These are phyloP conservation scores for Phaffomyces opuntiae DNA, from an alignment of 805 yeast genomes.

Conservation along the genomic window DNA sequence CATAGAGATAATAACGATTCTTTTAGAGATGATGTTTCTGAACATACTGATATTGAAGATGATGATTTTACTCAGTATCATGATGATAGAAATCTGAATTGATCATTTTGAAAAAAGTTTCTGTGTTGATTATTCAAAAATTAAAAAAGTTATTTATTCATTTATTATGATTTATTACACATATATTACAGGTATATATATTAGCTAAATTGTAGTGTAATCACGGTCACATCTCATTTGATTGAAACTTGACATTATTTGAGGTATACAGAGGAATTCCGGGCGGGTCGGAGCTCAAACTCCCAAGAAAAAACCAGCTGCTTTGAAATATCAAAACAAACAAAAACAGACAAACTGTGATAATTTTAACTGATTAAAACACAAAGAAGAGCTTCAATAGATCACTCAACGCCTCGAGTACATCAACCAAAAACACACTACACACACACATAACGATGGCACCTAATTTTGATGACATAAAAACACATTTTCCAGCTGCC, in stretches of 20 bases:
- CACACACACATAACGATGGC: conserved; percentile 7
- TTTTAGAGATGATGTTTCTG: conserved; percentile 6
- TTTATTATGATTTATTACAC: neutral
- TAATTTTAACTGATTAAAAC: no score
- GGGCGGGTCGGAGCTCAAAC: no score
- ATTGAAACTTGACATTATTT: no score
- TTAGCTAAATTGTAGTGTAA: no score
- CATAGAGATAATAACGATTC: neutral
- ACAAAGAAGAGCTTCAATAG: no score
- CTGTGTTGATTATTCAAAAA: no score
- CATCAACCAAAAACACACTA: no score
- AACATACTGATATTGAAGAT: conserved; percentile 1
- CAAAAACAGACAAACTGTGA: no score
- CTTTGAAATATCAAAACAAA: neutral
- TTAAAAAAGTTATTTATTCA: neutral
- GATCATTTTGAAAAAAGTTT: neutral
- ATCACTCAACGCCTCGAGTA: no score
- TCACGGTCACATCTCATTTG: no score
- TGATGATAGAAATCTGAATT: conserved; percentile 13
- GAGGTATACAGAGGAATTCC: no score
- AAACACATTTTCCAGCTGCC: conserved; percentile 87
- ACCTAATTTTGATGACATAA: conserved; percentile 36
- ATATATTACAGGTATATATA: neutral
- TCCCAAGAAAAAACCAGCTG: neutral
- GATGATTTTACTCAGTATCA: conserved; percentile 10